Evolutionary conservation across 371 early-diverging fungal genomes (phyloP), one percentile per base, ranked within the genome.

Genomic region (Rhizopus sp.): DNA sequence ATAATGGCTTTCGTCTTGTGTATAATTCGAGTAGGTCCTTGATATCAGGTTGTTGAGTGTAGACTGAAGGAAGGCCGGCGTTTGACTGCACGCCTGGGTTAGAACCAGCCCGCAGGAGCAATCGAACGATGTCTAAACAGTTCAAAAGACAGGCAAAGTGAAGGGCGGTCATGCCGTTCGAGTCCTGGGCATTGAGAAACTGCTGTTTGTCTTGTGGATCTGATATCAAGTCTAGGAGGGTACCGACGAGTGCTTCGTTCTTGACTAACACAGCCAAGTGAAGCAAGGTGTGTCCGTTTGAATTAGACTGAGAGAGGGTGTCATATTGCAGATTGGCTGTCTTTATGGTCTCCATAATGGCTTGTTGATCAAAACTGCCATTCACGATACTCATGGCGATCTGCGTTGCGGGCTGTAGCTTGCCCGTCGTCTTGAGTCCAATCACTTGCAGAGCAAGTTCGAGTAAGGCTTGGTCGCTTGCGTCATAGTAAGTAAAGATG

Each of bases 391-490:
- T 70, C 80, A 86, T 79, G 12, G 88, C 92, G 57, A 84, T 80
- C 39, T 81, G 74, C 40, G 83, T 68, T 7, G 87, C 83, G 60
- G 83, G 81, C 50, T 87, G 88, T 37, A 88, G 57, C 65, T 81
- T 77, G 9, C 89, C 88, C 0, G 85, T 87, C 81, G 85, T 87
- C 60, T 88, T 78, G 53, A 93, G 61, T 9, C 92, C 93, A 0
- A 92, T 83, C 0, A 92, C 87, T 49, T 91, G 92, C 37, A 93
- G 73, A 0, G 91, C 90, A 35, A 93, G 78, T 60, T 91, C 92
- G 70, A 92, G 80, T 55, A 93, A 63, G n/a, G 90, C 89, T 51
- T 87, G 81, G 63, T 93, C 93, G 15, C 89, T 80, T 55, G 93
- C 83, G 42, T 81, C 78, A 45, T 71, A 77, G 48, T 83, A 83